These are phyloP conservation scores for Mucor circinelloides DNA, from an alignment of 371 early-diverging fungal species.

Conservation along the genomic window DNA sequence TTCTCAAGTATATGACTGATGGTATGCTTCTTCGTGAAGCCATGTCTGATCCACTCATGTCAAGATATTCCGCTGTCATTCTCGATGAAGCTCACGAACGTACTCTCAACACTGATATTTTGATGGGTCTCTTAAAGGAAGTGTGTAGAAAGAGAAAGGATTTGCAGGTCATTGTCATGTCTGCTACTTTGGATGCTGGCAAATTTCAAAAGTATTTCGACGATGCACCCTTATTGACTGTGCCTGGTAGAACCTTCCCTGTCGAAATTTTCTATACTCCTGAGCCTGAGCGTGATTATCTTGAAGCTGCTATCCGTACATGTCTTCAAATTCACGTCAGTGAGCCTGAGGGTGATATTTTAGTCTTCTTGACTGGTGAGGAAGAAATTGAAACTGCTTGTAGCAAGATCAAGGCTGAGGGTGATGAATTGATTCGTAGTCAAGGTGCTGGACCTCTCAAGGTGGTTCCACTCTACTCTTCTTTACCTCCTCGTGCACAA, in stretches of 20 bases:
- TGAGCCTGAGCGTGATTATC: constrained; percentile 86
- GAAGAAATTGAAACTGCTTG: constrained; percentile 94
- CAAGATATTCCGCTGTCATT: constrained; percentile 64
- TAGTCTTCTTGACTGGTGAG: constrained; percentile 92
- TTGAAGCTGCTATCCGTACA: constrained; percentile 85
- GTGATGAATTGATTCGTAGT: constrained; percentile 60
- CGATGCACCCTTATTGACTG: constrained; percentile 55
- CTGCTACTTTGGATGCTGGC: constrained; percentile 78
- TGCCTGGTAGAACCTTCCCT: constrained; percentile 91
- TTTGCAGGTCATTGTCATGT: constrained; percentile 72
- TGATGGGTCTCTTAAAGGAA: constrained; percentile 24
- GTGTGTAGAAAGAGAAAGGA: constrained; percentile 53
- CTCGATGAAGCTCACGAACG: constrained; percentile 83
- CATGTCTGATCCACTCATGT: constrained; percentile 58
- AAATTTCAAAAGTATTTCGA: constrained; percentile 68
- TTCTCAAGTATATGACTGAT: constrained; percentile 24
- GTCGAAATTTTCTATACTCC: constrained; percentile 91
- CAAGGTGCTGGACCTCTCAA: constrained; percentile 70
- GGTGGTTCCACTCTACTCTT: constrained; percentile 92
- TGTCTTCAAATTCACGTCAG: constrained; percentile 83
- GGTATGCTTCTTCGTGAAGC: constrained; percentile 72
- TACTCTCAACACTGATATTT: constrained; percentile 50
- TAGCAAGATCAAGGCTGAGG: constrained; percentile 68
- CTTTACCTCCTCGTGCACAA: constrained; percentile 90
- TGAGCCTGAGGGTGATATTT: constrained; percentile 88